Percentiles rank a stretch among this genome's conserved stretches.
phyloP scores from a whole-genome alignment of 179 eudicot species.

The Spergularia azorica region DNA sequence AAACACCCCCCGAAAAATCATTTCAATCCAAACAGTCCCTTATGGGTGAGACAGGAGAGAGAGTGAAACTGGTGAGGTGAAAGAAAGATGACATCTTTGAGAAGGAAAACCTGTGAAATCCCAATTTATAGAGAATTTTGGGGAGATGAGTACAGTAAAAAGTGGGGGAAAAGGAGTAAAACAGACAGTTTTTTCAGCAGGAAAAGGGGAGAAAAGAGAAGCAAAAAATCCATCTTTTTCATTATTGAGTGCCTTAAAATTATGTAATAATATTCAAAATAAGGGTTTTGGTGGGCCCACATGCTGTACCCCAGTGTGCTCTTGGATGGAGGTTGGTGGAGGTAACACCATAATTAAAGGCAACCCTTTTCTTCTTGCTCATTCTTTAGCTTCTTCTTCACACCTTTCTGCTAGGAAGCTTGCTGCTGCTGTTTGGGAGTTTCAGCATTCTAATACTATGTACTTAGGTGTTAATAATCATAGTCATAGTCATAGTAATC shows the following conservation, averaged over 20 bases:
- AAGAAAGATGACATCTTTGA: constrained; percentile 32
- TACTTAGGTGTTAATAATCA: constrained; percentile 45
- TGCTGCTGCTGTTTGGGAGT: constrained; percentile 68
- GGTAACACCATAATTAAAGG: constrained; percentile 38
- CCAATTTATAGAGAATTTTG: constrained; percentile 1
- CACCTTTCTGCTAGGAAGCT: constrained; percentile 63
- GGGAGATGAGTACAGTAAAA: constrained; percentile 25
- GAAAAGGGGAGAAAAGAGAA: constrained; percentile 16
- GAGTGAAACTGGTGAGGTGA: constrained; percentile 13
- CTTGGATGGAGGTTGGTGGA: constrained; percentile 44
- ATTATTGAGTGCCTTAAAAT: constrained; percentile 1
- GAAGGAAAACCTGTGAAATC: neutral
- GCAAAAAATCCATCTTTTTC: constrained; percentile 13
- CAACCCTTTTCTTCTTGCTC: constrained; percentile 1
- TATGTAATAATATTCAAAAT: constrained; percentile 10
- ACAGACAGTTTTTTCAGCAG: neutral
- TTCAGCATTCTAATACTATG: constrained; percentile 50
- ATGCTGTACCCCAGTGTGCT: constrained; percentile 49
- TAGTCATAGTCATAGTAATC: neutral
- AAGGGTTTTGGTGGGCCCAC: constrained; percentile 25
- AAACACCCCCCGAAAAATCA: constrained; percentile 5
- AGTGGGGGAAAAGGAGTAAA: neutral
- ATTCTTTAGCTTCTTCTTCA: constrained; percentile 23
- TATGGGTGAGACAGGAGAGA: constrained; percentile 14
- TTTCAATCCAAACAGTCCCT: constrained; percentile 11